Evolutionary conservation across 2,329 filamentous ascomycete genomes (phyloP).

Genomic region (Cordyceps farinosa): DNA sequence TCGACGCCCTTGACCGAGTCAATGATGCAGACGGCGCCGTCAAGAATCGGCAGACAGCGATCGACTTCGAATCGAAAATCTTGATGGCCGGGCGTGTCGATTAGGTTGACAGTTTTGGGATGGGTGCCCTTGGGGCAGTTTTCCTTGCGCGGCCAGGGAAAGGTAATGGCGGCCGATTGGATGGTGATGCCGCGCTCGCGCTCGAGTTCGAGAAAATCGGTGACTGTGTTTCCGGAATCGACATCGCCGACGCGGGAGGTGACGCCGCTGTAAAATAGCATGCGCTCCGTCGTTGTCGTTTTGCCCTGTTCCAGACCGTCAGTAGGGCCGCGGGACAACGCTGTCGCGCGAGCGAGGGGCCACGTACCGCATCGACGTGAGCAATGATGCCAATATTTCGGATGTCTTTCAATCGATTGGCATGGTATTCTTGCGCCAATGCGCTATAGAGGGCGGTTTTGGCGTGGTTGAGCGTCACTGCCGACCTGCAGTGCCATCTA

Average conservation of each 20-base stretch:
- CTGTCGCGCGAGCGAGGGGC: neutral
- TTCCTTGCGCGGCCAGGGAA: conserved; percentile 74
- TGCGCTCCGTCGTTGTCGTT: conserved; percentile 97
- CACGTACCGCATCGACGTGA: conserved; percentile 81
- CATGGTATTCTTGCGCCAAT: conserved; percentile 17
- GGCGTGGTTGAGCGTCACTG: neutral
- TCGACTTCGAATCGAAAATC: conserved; percentile 98
- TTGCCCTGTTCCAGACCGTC: conserved; percentile 59
- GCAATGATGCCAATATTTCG: conserved; percentile 98
- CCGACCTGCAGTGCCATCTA: neutral
- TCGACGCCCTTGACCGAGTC: conserved; percentile 93
- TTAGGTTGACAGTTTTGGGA: conserved; percentile 77
- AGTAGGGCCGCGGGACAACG: neutral
- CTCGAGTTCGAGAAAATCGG: conserved; percentile 92
- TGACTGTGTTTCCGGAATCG: conserved; percentile 93
- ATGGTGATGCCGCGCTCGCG: conserved; percentile 93
- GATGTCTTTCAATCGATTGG: conserved; percentile 48
- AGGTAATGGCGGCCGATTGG: conserved; percentile 93
- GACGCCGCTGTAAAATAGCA: conserved; percentile 94
- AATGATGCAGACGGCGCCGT: conserved; percentile 88
- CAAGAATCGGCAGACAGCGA: conserved; percentile 80
- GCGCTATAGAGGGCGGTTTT: conserved; percentile 17
- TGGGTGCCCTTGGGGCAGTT: conserved; percentile 37
- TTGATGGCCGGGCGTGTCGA: conserved; percentile 94
- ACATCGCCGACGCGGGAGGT: conserved; percentile 90